Conservation (phyloP, 768 basidiomycete species). For the Amanita polypyramis region DNA sequence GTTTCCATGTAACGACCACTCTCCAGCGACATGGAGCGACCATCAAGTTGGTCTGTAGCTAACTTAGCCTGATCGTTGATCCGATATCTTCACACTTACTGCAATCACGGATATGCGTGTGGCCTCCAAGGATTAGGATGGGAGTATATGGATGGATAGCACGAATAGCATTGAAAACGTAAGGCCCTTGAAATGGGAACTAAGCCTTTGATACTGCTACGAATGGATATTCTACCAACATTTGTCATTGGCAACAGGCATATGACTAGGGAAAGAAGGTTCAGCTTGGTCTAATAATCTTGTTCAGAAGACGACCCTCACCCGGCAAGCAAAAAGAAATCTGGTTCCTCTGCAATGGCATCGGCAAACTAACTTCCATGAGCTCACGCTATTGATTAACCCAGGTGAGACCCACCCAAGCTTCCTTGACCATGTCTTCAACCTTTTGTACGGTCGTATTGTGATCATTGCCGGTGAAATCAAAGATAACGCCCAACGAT, state of each 20-base stretch:
- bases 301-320: constrained; percentile 16
- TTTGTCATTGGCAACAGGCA: constrained; percentile 66
- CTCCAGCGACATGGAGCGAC: constrained; percentile 69
- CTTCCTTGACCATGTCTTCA: constrained; percentile 65
- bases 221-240: constrained; percentile 27
- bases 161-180: constrained; percentile 66
- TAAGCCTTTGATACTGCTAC: neutral
- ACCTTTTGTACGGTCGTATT: constrained; percentile 73
- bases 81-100: constrained; percentile 24
- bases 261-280: constrained; percentile 42
- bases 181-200: constrained; percentile 38
- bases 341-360: constrained; percentile 72
- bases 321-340: constrained; percentile 72
- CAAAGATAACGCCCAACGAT: constrained; percentile 67
- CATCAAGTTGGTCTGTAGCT: constrained; percentile 51
- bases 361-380: constrained; percentile 47
- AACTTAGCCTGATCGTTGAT: neutral
- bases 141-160: constrained; percentile 64
- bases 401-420: constrained; percentile 40
- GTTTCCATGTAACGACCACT: constrained; percentile 93
- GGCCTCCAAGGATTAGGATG: constrained; percentile 77
- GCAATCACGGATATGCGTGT: constrained; percentile 76
- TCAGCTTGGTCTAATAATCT: neutral
- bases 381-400: neutral
- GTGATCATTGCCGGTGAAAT: constrained; percentile 61